Base-by-base conservation (phyloP, 2,329 filamentous ascomycete genomes). In the Atkinsonella texensis region DNA sequence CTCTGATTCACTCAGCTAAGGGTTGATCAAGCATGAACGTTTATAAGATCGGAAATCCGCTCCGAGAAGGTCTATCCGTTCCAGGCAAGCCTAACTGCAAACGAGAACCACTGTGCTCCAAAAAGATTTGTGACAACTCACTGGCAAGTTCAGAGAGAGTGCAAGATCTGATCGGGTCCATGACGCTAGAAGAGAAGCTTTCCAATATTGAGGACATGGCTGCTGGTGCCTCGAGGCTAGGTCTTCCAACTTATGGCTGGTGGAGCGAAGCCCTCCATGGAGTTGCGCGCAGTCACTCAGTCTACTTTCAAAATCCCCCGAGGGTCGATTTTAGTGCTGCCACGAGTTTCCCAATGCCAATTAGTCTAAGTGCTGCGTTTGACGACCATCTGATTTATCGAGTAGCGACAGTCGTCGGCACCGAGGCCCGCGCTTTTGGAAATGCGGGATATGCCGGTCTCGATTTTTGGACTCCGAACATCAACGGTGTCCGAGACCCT, bases 401-500 rank as follows among this genome's bases (percentile, higher is more conserved):
- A 6, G 75, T 86, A 3, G 82, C 74, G 2, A 69, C 63, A 2
- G 72, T 80, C 6, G 72, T 81, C 12, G 66, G 67, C 39, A 84
- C 75, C 0, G 82, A 87, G 60, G 80, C 79, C 0, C 71, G 83
- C 40, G 81, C 83, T 0, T 86, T 84, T 60, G 80, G 71, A 59
- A 86, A 86, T 57, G 73, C 63, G 8, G 77, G 76, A 3, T 68
- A 72, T 12, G 74, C 74, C 2, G 77, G 76, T 0, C 60, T 80
- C 13, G 74, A 83, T 60, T 81, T 72, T 60, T 84, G 79, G 76
- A 81, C 83, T 0, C 83, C 83, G 0, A 84, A 85, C 58, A 81
- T 85, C 62, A 85, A 84, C 58, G 73, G 77, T 0, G 85, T 78
- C 66, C 74, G 74, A 39, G 80, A 83, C 58, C 80, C 81, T 0